Evolutionary conservation across 352 stramenopile genomes (phyloP).

Genomic region (Phytopythium sindhum): DNA sequence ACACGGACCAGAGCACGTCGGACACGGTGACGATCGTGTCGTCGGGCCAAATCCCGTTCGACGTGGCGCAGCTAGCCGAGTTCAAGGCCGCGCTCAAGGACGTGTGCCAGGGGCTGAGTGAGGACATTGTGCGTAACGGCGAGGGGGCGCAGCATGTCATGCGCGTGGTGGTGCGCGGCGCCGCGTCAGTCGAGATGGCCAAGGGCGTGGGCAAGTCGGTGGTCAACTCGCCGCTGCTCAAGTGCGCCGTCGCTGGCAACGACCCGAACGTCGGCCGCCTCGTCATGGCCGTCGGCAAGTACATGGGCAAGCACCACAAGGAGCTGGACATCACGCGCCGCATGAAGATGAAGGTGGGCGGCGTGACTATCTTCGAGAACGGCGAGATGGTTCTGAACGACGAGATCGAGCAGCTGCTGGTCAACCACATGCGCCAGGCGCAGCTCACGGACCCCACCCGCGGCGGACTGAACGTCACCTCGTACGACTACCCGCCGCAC

Average conservation of each 20-base stretch:
- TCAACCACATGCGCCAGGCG: constrained; percentile 92
- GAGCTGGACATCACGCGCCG: constrained; percentile 71
- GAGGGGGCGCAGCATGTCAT: constrained; percentile 98
- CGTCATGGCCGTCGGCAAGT: constrained; percentile 95
- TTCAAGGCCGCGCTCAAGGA: constrained; percentile 91
- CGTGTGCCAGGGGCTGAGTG: constrained; percentile 92
- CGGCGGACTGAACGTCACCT: constrained; percentile 72
- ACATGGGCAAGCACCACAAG: constrained; percentile 93
- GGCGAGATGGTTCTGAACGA: constrained; percentile 91
- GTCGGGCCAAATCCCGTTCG: constrained; percentile 90
- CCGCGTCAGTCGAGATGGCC: constrained; percentile 70
- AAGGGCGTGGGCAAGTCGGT: constrained; percentile 90
- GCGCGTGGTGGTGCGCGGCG: constrained; percentile 88
- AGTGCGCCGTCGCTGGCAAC: constrained; percentile 97
- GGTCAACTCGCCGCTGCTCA: constrained; percentile 96
- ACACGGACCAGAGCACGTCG: constrained; percentile 97
- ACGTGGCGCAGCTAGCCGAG: constrained; percentile 67
- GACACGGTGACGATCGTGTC: constrained; percentile 96
- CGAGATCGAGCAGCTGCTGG: constrained; percentile 93
- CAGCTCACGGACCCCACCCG: constrained; percentile 86
- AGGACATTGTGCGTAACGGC: constrained; percentile 98
- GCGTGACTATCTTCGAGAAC: constrained; percentile 93
- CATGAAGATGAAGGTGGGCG: constrained; percentile 88
- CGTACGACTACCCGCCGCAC: constrained; percentile 92
- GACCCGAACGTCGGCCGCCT: constrained; percentile 98